Conservation (phyloP, 352 stramenopile genomes). For the Globisporangium irregulare region DNA sequence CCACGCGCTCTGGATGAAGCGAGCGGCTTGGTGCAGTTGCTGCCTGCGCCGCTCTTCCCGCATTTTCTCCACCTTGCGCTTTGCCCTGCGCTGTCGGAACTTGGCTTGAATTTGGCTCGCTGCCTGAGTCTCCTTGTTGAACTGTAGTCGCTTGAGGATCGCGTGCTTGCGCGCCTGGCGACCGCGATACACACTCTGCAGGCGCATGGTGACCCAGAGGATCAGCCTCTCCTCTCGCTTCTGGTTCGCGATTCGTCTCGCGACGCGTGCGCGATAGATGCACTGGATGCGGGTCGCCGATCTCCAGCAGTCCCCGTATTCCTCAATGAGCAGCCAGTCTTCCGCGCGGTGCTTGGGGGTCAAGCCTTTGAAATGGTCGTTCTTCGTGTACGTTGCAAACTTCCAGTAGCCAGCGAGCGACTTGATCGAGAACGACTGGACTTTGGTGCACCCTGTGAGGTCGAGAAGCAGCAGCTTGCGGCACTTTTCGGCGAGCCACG, state of each 20-base stretch:
- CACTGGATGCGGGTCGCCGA: slow-evolving; percentile 66
- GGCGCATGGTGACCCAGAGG: slow-evolving; percentile 46
- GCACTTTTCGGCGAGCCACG: slow-evolving; percentile 87
- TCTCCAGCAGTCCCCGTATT: slow-evolving; percentile 78
- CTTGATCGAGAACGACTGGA: slow-evolving; percentile 52
- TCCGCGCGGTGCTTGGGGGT: slow-evolving; percentile 64
- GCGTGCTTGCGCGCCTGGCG: slow-evolving; percentile 50
- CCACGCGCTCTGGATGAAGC: slow-evolving; percentile 45
- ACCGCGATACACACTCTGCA: slow-evolving; percentile 69
- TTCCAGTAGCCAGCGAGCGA: slow-evolving; percentile 59
- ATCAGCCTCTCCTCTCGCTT: slow-evolving; percentile 51
- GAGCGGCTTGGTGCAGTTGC: slow-evolving; percentile 24
- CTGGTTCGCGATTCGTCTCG: slow-evolving; percentile 31
- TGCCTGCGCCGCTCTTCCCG: slow-evolving; percentile 19
- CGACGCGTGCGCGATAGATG: slow-evolving; percentile 55
- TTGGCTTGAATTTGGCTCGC: slow-evolving; percentile 53
- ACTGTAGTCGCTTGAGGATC: slow-evolving; percentile 40
- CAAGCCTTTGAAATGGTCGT: slow-evolving; percentile 73
- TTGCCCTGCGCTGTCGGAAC: slow-evolving; percentile 36
- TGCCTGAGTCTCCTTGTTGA: slow-evolving; percentile 53
- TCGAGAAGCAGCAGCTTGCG: slow-evolving; percentile 56
- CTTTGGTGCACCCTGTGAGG: slow-evolving; percentile 45
- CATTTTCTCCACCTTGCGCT: slow-evolving; percentile 12
- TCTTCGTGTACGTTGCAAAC: slow-evolving; percentile 39
- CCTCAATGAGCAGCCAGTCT: slow-evolving; percentile 83